Base-by-base conservation (phyloP, 345 rosid species). In the Heritiera littoralis region DNA sequence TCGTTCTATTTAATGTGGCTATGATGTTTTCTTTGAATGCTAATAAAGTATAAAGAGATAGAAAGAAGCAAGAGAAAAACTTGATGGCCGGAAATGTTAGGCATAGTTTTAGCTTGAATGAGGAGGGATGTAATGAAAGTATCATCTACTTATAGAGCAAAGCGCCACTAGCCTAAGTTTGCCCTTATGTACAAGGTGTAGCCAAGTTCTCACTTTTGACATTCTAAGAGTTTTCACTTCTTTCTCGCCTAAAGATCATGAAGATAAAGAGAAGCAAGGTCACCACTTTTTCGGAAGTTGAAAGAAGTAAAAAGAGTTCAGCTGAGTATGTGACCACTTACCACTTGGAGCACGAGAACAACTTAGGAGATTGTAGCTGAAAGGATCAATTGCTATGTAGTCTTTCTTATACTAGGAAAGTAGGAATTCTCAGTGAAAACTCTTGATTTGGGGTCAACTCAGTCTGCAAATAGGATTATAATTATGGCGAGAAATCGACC, bases 241-340 rank as follows among this genome's bases (percentile, higher is more conserved):
- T 52, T 61, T 63, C 43, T 56, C 58, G 38, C 38, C 15, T 5
- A 40, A 41, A 20, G 40, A 32, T 8, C 30, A 46, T 41, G 38
- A 12, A 41, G n/a, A 59, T 72, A 69, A 1, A 63, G 45, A 10
- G 81, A 52, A 61, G 81, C 66, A 83, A 64, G 71, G 70, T 52
- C 74, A 79, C 86, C 86, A 79, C 81, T 78, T 80, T 70, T 56
- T 30, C 15, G 79, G 78, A 65, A 81, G 76, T 77, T 66, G 81
- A 74, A 56, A 81, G 41, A n/a, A 20, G 15, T 0, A 40, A 41
- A 3, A 67, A 54, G 73, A 46, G 17, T 61, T 23, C 35, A 7
- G 43, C 5, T 30, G 41, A 32, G 61, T 61, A 65, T 74, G 74
- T 76, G 86, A 83, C 86, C 86, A 81, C 84, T 68, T 78, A 79